Base-by-base conservation (phyloP, 768 basidiomycete species). In the Flagelloscypha sp. region DNA sequence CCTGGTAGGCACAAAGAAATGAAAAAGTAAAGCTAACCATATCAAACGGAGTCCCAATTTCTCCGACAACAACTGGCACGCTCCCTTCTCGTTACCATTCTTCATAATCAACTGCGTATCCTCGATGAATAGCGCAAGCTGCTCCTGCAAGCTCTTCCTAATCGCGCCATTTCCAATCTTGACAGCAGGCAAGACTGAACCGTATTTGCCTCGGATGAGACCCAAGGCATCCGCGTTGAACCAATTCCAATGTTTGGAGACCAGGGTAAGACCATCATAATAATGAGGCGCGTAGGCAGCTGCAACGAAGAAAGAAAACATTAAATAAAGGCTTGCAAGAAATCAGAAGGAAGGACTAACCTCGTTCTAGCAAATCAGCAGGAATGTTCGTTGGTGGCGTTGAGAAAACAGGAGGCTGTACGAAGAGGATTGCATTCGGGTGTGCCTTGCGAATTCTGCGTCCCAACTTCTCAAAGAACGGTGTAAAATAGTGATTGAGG, bases 151-250 rank as follows among this genome's bases (percentile, higher is more conserved):
- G 13, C 77, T 82, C 37, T 73, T 74, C 6, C 93, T 74, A 41
- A 99, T 95, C 0, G 84, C 81, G 1, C 56, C 40, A 46, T 88
- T 79, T n/a, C 94, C 94, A 24, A 97, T 62, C 50, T 76, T 80
- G 31, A 88, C 75, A 1, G 85, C 85, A 32, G 79, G 74, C 6
- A 87, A 43, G 2, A 74, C 65, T 34, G 65, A 70, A 8, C 66
- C 63, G 51, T 94, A 84, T 48, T 84, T 84, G 7, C 89, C 87
- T 13, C 94, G 66, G 22, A 99, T 57, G n/a, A 98, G 53, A 1
- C 94, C 95, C 1, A 99, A 61, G 1, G 93, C 90, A 57, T 98
- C 92, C 2, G 89, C 90, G 48, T 97, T 97, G 70, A 89, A 84
- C 79, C 82, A 82, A 52, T 90, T 83, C 88, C 86, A 92, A 48